Conservation (phyloP, 2,329 filamentous ascomycete genomes). For the Ceratocystis harringtonii region DNA sequence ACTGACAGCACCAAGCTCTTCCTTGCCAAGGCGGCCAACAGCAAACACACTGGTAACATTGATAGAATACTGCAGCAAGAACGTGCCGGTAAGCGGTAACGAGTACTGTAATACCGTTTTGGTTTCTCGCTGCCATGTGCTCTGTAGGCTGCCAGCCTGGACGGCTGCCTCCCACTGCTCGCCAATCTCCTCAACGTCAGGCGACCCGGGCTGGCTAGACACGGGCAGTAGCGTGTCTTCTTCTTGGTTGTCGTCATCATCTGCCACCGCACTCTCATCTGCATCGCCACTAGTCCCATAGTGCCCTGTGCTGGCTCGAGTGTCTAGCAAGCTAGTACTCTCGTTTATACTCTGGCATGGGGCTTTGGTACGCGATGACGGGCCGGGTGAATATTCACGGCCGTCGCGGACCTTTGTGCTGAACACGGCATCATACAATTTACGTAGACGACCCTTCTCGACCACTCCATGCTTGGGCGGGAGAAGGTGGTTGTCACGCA, state of each 20-base stretch:
- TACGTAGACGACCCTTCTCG: constrained; percentile 21
- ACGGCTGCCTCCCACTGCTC: constrained; percentile 79
- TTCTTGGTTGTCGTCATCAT: constrained; percentile 7
- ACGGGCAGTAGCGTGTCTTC: constrained; percentile 27
- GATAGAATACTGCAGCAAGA: constrained; percentile 67
- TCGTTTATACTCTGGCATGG: constrained; percentile 9
- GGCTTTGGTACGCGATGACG: background rate
- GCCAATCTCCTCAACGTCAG: constrained; percentile 43
- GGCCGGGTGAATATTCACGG: constrained; percentile 15
- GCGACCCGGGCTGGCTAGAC: constrained; percentile 21
- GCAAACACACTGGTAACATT: constrained; percentile 71
- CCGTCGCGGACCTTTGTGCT: constrained; percentile 34
- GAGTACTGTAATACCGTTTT: constrained; percentile 65
- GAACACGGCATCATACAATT: constrained; percentile 35
- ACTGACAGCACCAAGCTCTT: constrained; percentile 34
- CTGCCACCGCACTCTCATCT: constrained; percentile 21
- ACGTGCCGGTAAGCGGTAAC: constrained; percentile 55
- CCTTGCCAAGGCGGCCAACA: constrained; percentile 58
- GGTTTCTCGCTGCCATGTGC: constrained; percentile 79
- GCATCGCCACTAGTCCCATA: background rate
- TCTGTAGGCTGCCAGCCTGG: constrained; percentile 62
- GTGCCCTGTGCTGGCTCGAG: background rate
- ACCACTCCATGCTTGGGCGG: constrained; percentile 36
- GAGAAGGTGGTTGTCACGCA: constrained; percentile 50
- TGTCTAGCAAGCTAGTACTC: constrained; percentile 3